Evolutionary conservation across 2,329 filamentous ascomycete genomes (phyloP).

Genomic region (Ophiostoma ips): DNA sequence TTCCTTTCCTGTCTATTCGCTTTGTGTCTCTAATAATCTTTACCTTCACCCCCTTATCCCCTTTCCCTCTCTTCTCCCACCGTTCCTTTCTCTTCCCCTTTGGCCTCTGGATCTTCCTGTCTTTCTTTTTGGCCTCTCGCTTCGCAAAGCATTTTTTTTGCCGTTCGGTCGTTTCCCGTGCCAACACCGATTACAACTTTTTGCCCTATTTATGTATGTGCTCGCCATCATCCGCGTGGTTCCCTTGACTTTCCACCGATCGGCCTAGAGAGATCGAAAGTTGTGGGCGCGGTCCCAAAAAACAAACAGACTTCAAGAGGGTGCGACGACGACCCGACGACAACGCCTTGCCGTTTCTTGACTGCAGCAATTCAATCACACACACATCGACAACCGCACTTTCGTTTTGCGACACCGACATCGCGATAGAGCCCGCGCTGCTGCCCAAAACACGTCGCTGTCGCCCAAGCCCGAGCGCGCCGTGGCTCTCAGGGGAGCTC

Average conservation of each 20-base stretch:
- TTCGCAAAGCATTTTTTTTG: not conserved
- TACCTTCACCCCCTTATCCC: not conserved
- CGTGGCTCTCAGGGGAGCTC: not conserved
- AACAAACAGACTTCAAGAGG: not conserved
- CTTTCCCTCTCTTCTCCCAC: conserved; percentile 3
- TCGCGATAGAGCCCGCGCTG: not conserved
- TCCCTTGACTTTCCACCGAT: conserved; percentile 11
- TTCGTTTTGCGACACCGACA: not conserved
- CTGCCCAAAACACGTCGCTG: not conserved
- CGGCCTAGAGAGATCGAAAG: conserved; percentile 11
- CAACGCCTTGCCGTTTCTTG: not conserved
- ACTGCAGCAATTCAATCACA: not conserved
- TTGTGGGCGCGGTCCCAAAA: conserved; percentile 13
- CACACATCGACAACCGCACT: not conserved
- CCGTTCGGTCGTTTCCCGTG: not conserved
- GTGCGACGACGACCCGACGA: conserved; percentile 5
- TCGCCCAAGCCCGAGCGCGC: not conserved
- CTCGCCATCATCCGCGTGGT: conserved; percentile 11
- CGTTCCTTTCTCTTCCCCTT: not conserved
- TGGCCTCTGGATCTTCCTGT: not conserved
- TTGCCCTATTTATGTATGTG: conserved; percentile 11
- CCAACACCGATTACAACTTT: not conserved
- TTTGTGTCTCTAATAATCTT: conserved; percentile 4
- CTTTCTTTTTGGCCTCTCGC: not conserved
- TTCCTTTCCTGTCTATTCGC: not conserved